These are phyloP conservation scores for Neofusicoccum cordaticola DNA, from an alignment of 2,329 filamentous ascomycete species.

Conservation along the genomic window DNA sequence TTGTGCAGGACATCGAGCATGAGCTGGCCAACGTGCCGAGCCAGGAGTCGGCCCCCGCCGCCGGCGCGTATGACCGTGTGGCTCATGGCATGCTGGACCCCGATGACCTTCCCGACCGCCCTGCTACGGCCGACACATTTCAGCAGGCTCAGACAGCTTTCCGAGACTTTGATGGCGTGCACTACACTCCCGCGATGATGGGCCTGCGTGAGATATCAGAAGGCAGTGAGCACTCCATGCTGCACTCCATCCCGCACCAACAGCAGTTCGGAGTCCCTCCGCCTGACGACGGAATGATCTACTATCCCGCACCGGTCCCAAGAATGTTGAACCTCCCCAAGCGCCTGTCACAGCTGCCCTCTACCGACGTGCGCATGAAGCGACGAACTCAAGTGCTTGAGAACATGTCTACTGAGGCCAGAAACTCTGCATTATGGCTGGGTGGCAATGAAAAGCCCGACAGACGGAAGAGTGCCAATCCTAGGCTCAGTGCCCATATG, in stretches of 20 bases:
- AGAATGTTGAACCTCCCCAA: constrained; percentile 90
- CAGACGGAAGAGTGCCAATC: constrained; percentile 29
- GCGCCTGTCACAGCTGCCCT: constrained; percentile 73
- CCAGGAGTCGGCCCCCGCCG: constrained; percentile 12
- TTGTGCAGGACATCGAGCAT: constrained; percentile 33
- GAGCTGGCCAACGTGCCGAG: constrained; percentile 20
- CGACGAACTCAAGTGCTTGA: constrained; percentile 72
- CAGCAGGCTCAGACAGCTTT: constrained; percentile 67
- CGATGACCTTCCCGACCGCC: constrained; percentile 40
- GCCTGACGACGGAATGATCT: constrained; percentile 80
- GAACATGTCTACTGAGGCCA: constrained; percentile 55
- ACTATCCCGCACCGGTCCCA: constrained; percentile 91
- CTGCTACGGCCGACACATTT: constrained; percentile 58
- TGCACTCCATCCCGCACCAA: constrained; percentile 36
- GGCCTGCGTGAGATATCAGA: constrained; percentile 20
- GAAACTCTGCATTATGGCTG: constrained; percentile 52
- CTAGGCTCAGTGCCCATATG: constrained; percentile 33
- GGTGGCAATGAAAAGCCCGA: constrained; percentile 22
- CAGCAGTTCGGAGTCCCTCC: constrained; percentile 41
- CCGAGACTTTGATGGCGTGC: constrained; percentile 77
- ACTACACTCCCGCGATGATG: constrained; percentile 56
- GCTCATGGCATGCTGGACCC: constrained; percentile 13
- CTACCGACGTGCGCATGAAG: constrained; percentile 62
- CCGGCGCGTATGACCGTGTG: not conserved
- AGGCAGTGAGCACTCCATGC: constrained; percentile 42